phyloP scores from a whole-genome alignment of 1,284 basidiomycete genomes.

The Wallemia hederae region DNA sequence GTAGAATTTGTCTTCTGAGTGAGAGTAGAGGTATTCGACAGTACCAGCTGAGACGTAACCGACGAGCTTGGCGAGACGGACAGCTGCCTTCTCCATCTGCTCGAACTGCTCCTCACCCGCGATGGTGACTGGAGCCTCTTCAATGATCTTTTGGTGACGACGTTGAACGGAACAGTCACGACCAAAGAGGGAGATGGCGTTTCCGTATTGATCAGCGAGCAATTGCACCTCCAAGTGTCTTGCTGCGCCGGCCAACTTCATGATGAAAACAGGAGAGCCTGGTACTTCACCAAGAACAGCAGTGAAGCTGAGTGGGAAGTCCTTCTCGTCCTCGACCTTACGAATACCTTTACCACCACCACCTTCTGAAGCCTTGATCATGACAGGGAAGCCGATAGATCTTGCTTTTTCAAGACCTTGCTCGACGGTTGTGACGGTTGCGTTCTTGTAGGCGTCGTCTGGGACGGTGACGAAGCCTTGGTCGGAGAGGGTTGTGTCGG shows the following conservation, averaged over 20 bases:
- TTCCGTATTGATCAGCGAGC: constrained; percentile 95
- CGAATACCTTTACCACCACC: constrained; percentile 97
- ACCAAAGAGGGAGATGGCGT: constrained; percentile 94
- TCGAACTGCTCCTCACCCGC: constrained; percentile 70
- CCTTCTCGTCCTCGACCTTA: constrained; percentile 55
- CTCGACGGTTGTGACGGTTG: constrained; percentile 70
- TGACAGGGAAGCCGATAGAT: constrained; percentile 82
- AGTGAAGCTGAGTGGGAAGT: constrained; percentile 75
- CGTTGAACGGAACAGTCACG: constrained; percentile 99
- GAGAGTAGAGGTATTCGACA: constrained; percentile 92
- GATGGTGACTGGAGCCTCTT: constrained; percentile 96
- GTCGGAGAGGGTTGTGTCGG: constrained; percentile 56
- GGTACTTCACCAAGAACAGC: constrained; percentile 92
- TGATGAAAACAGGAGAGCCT: constrained; percentile 98
- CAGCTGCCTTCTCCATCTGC: constrained; percentile 94
- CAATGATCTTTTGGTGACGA: constrained; percentile 98
- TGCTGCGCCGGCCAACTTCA: constrained; percentile 94
- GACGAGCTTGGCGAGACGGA: constrained; percentile 86
- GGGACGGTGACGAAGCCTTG: constrained; percentile 81
- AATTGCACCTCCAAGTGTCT: constrained; percentile 96
- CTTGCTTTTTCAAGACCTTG: constrained; percentile 61
- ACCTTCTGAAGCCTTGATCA: constrained; percentile 99
- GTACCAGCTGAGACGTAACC: constrained; percentile 98
- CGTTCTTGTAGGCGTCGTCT: constrained; percentile 63
- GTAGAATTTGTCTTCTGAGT: constrained; percentile 72